Percentiles rank a stretch among this genome's conserved stretches.
Conservation (phyloP, 2,329 filamentous ascomycete species). For the Ceratocystis ficicola region DNA sequence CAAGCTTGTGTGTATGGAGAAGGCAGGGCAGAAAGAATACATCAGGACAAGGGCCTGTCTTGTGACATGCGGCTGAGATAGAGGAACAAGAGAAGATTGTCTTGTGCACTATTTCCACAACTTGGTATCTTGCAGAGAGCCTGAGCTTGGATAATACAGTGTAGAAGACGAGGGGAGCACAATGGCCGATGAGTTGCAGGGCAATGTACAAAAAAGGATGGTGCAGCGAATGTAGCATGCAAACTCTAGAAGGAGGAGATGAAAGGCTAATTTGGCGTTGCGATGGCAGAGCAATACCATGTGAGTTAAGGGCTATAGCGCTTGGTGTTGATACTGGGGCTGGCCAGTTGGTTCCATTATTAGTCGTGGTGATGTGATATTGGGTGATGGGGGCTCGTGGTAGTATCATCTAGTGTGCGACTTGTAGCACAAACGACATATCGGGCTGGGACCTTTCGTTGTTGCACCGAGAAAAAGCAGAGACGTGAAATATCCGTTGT, state of each 20-base stretch:
- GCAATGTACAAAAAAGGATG: too few relatives aligned
- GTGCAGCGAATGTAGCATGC: too few relatives aligned
- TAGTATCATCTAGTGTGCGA: not conserved
- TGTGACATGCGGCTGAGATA: not conserved
- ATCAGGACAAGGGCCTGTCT: not conserved
- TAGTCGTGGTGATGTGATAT: too few relatives aligned
- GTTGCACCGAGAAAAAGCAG: not conserved
- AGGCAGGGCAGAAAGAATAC: not conserved
- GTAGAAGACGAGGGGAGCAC: too few relatives aligned
- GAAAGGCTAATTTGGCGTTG: not conserved
- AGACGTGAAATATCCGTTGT: not conserved
- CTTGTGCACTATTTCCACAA: too few relatives aligned
- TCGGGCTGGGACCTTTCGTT: not conserved
- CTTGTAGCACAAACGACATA: not conserved
- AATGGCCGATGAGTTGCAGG: too few relatives aligned
- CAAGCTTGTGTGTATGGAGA: conserved; percentile 3
- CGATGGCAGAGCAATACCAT: not conserved
- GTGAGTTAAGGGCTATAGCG: too few relatives aligned
- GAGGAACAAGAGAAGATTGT: not conserved
- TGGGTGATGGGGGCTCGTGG: not conserved
- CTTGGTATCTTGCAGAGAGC: too few relatives aligned
- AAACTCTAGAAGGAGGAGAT: too few relatives aligned
- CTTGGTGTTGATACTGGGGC: too few relatives aligned
- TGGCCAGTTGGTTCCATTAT: too few relatives aligned
- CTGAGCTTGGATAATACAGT: too few relatives aligned